These are phyloP conservation scores for Phoenix dactylifera DNA, from an alignment of 176 grass and related monocot genomes.

Conservation along the genomic window DNA sequence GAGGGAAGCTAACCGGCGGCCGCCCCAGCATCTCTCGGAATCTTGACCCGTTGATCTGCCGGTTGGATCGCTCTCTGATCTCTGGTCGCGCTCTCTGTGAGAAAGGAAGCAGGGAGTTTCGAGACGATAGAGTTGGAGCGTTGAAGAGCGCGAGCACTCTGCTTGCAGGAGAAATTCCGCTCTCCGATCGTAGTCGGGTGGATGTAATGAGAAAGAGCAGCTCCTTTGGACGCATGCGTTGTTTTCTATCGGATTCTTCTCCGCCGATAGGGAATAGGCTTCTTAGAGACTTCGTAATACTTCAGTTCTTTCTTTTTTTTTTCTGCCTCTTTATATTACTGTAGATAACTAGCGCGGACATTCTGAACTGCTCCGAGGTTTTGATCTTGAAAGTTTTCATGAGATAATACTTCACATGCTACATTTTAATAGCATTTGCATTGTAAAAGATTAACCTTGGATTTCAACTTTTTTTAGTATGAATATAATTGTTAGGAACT, in stretches of 20 bases:
- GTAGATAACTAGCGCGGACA: no score
- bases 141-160: slow-evolving; percentile 5
- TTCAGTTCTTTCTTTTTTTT: not conserved
- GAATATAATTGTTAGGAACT: no score
- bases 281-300: slow-evolving; percentile 25
- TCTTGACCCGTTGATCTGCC: slow-evolving; percentile 3
- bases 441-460: no score
- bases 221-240: slow-evolving; percentile 15
- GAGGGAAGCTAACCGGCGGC: not conserved
- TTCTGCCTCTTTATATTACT: not conserved
- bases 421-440: no score
- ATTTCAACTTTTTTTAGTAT: no score
- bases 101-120: not conserved
- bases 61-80: slow-evolving; percentile 12
- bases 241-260: slow-evolving; percentile 24
- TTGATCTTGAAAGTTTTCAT: no score
- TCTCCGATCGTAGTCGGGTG: not conserved
- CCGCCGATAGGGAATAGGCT: slow-evolving; percentile 12
- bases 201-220: not conserved
- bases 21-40: not conserved
- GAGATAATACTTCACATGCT: no score
- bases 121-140: slow-evolving; percentile 12
- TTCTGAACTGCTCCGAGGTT: no score
- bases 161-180: not conserved
- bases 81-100: slow-evolving; percentile 18